Evolutionary conservation across 176 grass and related monocot genomes (phyloP), one percentile per base, ranked within the genome.

Genomic region (Ensete glaucum): DNA sequence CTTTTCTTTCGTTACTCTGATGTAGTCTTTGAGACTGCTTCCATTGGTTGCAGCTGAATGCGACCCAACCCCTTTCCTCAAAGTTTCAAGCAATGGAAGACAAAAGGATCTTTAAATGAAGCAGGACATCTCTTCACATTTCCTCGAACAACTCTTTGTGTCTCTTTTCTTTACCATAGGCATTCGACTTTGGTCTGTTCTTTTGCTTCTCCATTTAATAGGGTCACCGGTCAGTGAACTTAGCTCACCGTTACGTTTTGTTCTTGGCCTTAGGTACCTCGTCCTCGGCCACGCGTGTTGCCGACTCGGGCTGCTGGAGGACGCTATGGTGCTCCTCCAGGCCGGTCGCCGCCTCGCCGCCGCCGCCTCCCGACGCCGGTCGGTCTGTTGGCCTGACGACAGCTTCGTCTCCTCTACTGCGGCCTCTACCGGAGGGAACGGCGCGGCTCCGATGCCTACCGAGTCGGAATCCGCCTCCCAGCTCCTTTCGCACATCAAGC

Each of bases 221-320:
- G 65, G 27, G 2, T 29, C 15, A 16, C 25, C 27, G 11, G 27
- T 1, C 3, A 1, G 2, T 34, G 23, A 14, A 67, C 3, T 50
- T 82, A 43, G 24, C 8, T 2, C 3, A 11, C 11, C 2, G 27
- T 34, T 21, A 67, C 34, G 65, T 50, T 25, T 14, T 2, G 83
- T 9, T 15, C 21, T 9, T 16, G 34, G 20, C 9, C 53, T 1
- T 72, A 96, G 91, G 86, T 98, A 98, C 73, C 64, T 89, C 67
- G 88, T 87, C 8, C 64, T 98, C 3, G 94, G 94, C 9, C 82
- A 98, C 56, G 90, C 94, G n/a, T 98, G 94, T 74, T 88, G 87
- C 64, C 90, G 87, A 76, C 84, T 98, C 3, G 94, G 94, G 8
- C 75, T 98, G 9, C 93, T 98, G 20, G 94, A 98, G 73, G 94